A percentile compares a stretch with the other conserved stretches of the same genome.
These are phyloP conservation scores for Aspergillus biplanus DNA, from an alignment of 495 filamentous ascomycete genomes.

Conservation along the genomic window DNA sequence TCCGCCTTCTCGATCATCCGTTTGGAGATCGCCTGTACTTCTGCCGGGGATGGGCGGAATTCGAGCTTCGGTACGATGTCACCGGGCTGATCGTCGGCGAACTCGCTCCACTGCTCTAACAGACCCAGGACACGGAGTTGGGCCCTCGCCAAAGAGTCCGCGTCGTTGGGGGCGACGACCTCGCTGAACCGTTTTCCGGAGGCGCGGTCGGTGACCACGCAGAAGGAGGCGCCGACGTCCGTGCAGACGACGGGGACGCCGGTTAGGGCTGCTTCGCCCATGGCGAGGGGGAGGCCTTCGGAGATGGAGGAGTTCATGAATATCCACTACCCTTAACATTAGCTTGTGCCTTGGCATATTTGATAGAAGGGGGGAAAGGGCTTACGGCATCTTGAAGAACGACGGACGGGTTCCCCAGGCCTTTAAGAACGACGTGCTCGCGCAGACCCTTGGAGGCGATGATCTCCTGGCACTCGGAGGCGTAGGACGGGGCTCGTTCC, in stretches of 20 bases:
- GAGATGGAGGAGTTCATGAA: slow-evolving; percentile 69
- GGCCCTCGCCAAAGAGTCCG: slow-evolving; percentile 56
- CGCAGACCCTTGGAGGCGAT: slow-evolving; percentile 61
- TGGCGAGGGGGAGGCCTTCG: slow-evolving; percentile 63
- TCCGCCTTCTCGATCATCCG: slow-evolving; percentile 65
- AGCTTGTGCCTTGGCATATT: not conserved
- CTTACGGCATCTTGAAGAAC: slow-evolving; percentile 24
- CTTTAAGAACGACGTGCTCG: slow-evolving; percentile 54
- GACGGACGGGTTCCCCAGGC: slow-evolving; percentile 52
- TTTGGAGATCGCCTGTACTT: slow-evolving; percentile 54
- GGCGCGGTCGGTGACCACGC: slow-evolving; percentile 61
- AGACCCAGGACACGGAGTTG: slow-evolving; percentile 63
- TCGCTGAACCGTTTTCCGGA: slow-evolving; percentile 59
- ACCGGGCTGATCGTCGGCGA: slow-evolving; percentile 46
- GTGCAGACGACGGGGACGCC: slow-evolving; percentile 66
- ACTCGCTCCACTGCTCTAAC: slow-evolving; percentile 59
- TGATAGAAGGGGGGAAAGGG: not conserved
- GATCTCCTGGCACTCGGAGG: slow-evolving; percentile 62
- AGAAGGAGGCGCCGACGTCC: slow-evolving; percentile 64
- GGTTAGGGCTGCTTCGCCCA: slow-evolving; percentile 66
- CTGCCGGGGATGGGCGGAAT: slow-evolving; percentile 47
- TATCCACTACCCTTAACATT: slow-evolving; percentile 47
- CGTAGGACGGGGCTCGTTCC: slow-evolving; percentile 59
- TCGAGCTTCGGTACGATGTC: slow-evolving; percentile 44
- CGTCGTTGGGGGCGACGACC: slow-evolving; percentile 65